Evolutionary conservation across 2,329 filamentous ascomycete species (phyloP), one percentile per base, ranked within the genome.

Genomic region (Aspergillus sp.): DNA sequence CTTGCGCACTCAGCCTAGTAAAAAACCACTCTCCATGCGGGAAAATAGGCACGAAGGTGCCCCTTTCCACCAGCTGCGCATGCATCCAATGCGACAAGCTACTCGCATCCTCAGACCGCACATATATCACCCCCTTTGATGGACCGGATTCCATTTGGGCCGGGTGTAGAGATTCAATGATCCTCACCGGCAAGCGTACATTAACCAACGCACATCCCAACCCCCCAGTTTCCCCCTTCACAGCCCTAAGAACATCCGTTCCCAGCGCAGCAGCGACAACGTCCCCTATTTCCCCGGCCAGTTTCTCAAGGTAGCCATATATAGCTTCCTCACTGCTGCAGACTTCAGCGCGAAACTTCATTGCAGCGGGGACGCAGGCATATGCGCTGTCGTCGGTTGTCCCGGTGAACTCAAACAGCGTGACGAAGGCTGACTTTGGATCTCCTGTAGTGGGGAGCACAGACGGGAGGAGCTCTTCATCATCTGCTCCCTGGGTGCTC

Each of bases 141-240:
- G 34, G 5, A 9, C 19, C 6, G 33, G 12, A 41, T 9, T 11
- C 9, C 27, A 3, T 30, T 30, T 11, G 27, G 9, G 3, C 27
- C 27, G 9, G 27, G 2, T 9, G 9, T 9, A 11, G 27, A 9
- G 27, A 11, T 13, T 22, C 39, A 33, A 8, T 39, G 22, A 79
- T 70, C 2, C 71, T 73, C 33, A 96, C 68, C 0, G 93, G 91
- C 64, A 96, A 75, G 7, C 84, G 81, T 0, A 96, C 82, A 63
- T 93, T 96, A 2, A 83, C 80, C 80, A 96, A 83, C 46, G 80
- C 83, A 71, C 90, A 93, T 86, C 70, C 96, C 73, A 0, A 92
- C 80, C 51, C 86, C 79, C 0, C 91, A 96, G 0, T 85, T 87
- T 0, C 15, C n/a, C 51, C 30, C 12, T 22, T 44, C 39, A 20